A percentile compares a stretch with the other conserved stretches of the same genome.
Conservation (phyloP, 2,329 filamentous ascomycete genomes). For the Stylonectria norvegica region DNA sequence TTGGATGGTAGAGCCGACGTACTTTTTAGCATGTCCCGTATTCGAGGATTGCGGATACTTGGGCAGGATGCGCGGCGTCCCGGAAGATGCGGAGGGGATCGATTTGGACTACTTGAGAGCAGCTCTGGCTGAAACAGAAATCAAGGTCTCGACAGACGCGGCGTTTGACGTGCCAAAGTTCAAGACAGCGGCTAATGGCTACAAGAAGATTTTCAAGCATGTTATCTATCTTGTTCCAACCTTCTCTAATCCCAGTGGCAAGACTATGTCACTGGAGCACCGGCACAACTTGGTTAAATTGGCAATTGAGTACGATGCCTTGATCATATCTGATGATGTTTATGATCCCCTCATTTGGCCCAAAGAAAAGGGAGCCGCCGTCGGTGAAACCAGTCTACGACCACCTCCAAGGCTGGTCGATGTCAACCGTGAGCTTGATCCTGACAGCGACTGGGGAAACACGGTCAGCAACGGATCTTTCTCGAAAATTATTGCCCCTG, state of each 20-base stretch:
- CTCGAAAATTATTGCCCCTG: constrained; percentile 63
- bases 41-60: constrained; percentile 60
- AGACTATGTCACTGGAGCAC: constrained; percentile 57
- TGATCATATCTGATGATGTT: constrained; percentile 67
- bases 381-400: background rate
- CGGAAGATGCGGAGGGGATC: constrained; percentile 48
- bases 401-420: constrained; percentile 48
- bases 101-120: constrained; percentile 16
- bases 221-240: constrained; percentile 67
- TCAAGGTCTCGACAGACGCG: background rate
- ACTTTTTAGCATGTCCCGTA: constrained; percentile 59
- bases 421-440: constrained; percentile 46
- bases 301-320: constrained; percentile 60
- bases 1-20: constrained; percentile 61
- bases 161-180: background rate
- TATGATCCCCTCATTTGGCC: constrained; percentile 67
- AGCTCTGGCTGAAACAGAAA: background rate
- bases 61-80: constrained; percentile 52
- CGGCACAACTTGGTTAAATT: constrained; percentile 57
- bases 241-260: constrained; percentile 66
- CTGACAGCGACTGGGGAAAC: constrained; percentile 57
- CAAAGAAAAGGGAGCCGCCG: constrained; percentile 4
- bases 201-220: constrained; percentile 59
- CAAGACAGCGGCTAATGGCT: constrained; percentile 1
- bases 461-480: constrained; percentile 64